phyloP scores from a whole-genome alignment of 2,329 filamentous ascomycete species.

The Microcyclospora tardicrescens region DNA sequence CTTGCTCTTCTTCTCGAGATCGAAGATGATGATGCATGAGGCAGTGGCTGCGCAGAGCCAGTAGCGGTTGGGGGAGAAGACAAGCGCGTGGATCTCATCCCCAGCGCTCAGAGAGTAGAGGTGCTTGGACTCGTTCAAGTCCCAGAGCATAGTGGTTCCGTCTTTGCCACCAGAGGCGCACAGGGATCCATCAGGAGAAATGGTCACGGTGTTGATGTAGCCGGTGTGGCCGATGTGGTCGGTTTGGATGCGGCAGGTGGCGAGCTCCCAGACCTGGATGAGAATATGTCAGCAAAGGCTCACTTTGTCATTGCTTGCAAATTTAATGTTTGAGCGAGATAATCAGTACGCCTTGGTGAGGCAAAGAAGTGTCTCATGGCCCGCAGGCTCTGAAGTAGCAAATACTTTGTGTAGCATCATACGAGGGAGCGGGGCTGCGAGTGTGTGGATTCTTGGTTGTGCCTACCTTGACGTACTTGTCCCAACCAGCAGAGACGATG shows the following conservation, averaged over 20 bases:
- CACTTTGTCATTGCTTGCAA: not conserved
- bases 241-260: conserved; percentile 98
- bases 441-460: conserved; percentile 6
- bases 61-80: conserved; percentile 99
- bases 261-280: conserved; percentile 91
- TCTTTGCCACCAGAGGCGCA: conserved; percentile 99
- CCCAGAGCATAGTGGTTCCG: conserved; percentile 99
- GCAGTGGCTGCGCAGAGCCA: conserved; percentile 98
- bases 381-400: conserved; percentile 99
- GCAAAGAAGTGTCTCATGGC: conserved; percentile 82
- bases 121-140: conserved; percentile 99
- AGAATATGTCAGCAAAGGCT: conserved; percentile 1
- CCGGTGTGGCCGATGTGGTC: conserved; percentile 99
- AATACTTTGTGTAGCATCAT: conserved; percentile 98
- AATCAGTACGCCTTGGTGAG: conserved; percentile 77
- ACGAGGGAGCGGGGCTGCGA: conserved; percentile 27
- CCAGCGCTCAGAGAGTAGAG: conserved; percentile 98
- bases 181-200: conserved; percentile 97
- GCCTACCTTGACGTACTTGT: conserved; percentile 99
- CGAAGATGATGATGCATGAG: conserved; percentile 99
- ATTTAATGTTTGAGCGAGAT: conserved; percentile 2
- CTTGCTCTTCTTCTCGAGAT: conserved; percentile 99
- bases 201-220: conserved; percentile 99
- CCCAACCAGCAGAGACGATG: conserved; percentile 96
- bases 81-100: conserved; percentile 99